phyloP scores from a whole-genome alignment of 2,329 filamentous ascomycete species.

The Fusarium papillatum region DNA sequence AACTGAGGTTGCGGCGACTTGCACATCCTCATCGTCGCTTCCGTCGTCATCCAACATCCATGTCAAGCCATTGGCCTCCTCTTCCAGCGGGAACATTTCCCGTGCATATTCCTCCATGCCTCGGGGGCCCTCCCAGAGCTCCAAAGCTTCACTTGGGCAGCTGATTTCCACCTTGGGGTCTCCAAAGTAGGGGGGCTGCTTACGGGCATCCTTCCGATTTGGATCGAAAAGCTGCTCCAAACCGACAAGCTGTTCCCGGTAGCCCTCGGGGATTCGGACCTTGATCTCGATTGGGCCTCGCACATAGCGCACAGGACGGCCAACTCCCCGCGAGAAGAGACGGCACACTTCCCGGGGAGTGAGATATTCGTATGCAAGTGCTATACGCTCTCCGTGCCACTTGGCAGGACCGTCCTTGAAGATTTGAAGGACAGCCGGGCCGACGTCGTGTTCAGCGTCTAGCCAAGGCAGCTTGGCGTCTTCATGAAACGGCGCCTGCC shows the following conservation, averaged over 20 bases:
- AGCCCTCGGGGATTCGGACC: conserved; percentile 89
- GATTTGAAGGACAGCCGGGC: conserved; percentile 90
- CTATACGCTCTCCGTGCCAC: conserved; percentile 85
- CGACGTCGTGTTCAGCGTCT: conserved; percentile 96
- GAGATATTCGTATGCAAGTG: conserved; percentile 91
- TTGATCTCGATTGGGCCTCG: conserved; percentile 85
- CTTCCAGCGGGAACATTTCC: conserved; percentile 94
- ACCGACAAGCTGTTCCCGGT: conserved; percentile 86
- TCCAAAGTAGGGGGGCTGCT: conserved; percentile 76
- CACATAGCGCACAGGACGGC: conserved; percentile 83
- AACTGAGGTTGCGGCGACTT: conserved; percentile 51
- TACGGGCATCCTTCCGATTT: conserved; percentile 63
- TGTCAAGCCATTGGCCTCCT: conserved; percentile 91
- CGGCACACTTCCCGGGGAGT: conserved; percentile 86
- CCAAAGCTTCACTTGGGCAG: conserved; percentile 81
- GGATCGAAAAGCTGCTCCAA: conserved; percentile 71
- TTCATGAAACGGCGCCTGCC: conserved; percentile 95
- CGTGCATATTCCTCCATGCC: conserved; percentile 94
- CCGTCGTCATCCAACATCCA: conserved; percentile 83
- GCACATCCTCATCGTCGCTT: conserved; percentile 52
- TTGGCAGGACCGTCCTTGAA: conserved; percentile 93
- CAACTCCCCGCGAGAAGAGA: conserved; percentile 83
- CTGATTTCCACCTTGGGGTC: conserved; percentile 68
- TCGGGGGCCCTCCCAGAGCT: conserved; percentile 92
- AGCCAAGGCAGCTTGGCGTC: conserved; percentile 93